Conservation (phyloP, 2,329 filamentous ascomycete species). For the Pseudogymnoascus destructans region DNA sequence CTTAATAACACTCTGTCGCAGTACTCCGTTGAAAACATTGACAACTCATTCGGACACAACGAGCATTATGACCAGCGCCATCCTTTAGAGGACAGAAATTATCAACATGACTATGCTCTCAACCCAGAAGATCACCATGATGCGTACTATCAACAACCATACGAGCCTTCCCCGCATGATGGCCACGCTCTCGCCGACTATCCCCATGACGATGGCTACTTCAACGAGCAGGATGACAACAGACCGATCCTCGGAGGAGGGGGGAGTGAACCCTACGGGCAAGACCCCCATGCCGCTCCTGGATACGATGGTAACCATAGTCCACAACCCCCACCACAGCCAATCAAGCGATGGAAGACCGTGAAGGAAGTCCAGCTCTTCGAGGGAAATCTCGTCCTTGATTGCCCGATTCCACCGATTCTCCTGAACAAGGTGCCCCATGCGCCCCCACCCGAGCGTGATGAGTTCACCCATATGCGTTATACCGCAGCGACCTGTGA, state of each 20-base stretch:
- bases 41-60: constrained; percentile 48
- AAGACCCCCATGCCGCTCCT: constrained; percentile 38
- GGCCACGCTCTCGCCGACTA: constrained; percentile 22
- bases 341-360: constrained; percentile 87
- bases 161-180: constrained; percentile 43
- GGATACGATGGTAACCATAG: constrained; percentile 29
- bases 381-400: constrained; percentile 89
- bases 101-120: constrained; percentile 56
- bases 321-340: constrained; percentile 35
- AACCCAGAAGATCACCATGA: constrained; percentile 80
- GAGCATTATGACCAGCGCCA: constrained; percentile 44
- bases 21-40: constrained; percentile 60
- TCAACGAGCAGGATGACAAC: constrained; percentile 48
- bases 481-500: constrained; percentile 94
- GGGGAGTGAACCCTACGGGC: constrained; percentile 39
- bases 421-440: constrained; percentile 80
- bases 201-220: constrained; percentile 19
- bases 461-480: constrained; percentile 84
- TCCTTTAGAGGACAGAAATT: constrained; percentile 34
- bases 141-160: constrained; percentile 72
- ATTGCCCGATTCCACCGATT: constrained; percentile 86
- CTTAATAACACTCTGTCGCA: constrained; percentile 22
- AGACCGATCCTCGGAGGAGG: constrained; percentile 57
- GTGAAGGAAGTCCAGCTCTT: constrained; percentile 98
- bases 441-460: constrained; percentile 64